Percentiles rank a stretch among this genome's conserved stretches.
phyloP scores from a whole-genome alignment of 306 rosid genomes.

The Ceratonia siliqua region DNA sequence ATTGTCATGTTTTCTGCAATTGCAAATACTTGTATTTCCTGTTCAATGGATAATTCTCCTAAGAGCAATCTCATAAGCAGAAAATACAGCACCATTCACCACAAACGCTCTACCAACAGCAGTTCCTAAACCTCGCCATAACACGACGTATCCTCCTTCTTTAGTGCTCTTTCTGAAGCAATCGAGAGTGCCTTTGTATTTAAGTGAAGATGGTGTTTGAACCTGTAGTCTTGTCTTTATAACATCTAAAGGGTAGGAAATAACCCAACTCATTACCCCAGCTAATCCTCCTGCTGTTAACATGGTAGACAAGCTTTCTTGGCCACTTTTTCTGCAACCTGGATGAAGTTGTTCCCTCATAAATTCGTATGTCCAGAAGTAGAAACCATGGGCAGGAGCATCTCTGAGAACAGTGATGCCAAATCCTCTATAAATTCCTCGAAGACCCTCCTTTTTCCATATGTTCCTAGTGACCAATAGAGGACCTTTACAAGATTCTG shows the following conservation, averaged over 20 bases:
- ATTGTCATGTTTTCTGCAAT: background rate
- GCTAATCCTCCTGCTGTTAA: slow-evolving; percentile 79
- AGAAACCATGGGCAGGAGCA: slow-evolving; percentile 65
- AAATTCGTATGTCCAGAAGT: slow-evolving; percentile 76
- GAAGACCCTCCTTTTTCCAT: slow-evolving; percentile 58
- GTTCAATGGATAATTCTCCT: background rate
- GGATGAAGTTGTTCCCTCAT: slow-evolving; percentile 76
- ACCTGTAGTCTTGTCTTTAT: slow-evolving; percentile 80
- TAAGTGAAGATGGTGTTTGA: slow-evolving; percentile 50
- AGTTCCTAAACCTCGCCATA: slow-evolving; percentile 80
- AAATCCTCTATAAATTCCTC: slow-evolving; percentile 69
- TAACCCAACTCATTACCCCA: slow-evolving; percentile 80
- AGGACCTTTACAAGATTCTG: slow-evolving; percentile 49
- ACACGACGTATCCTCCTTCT: slow-evolving; percentile 58
- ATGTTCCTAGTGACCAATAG: slow-evolving; percentile 48
- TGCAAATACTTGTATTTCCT: too few species aligned
- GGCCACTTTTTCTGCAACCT: slow-evolving; percentile 57
- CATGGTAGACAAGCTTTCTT: slow-evolving; percentile 72
- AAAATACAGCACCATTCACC: slow-evolving; percentile 76
- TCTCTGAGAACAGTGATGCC: slow-evolving; percentile 72
- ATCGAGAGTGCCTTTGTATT: slow-evolving; percentile 62
- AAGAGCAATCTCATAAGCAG: slow-evolving; percentile 76
- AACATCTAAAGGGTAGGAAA: slow-evolving; percentile 75
- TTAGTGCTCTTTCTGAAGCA: slow-evolving; percentile 56
- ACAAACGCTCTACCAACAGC: slow-evolving; percentile 76